Evolutionary conservation across 257 asterid genomes (phyloP).

Genomic region (Linderniella brevidens): DNA sequence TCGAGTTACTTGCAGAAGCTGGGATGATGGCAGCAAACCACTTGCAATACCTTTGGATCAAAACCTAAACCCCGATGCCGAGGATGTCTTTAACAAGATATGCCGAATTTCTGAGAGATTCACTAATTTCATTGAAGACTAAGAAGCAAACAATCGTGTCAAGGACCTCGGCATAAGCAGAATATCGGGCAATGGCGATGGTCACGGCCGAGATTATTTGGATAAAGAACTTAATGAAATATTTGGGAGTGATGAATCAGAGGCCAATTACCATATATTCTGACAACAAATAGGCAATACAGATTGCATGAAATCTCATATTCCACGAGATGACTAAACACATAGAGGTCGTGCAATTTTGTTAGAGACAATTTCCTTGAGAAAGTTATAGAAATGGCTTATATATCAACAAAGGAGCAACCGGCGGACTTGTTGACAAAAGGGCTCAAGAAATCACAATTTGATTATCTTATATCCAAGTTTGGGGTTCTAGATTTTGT

Average conservation of each 20-base stretch:
- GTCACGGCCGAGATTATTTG: background rate
- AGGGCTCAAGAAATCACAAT: background rate
- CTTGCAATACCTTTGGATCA: too few species aligned
- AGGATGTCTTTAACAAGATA: background rate
- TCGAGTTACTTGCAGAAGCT: too few species aligned
- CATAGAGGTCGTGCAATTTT: background rate
- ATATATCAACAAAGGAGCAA: too few species aligned
- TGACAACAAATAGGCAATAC: background rate
- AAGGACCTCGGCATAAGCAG: background rate
- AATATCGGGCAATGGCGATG: background rate
- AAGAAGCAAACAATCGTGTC: constrained; percentile 1
- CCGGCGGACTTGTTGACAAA: too few species aligned
- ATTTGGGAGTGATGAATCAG: too few species aligned
- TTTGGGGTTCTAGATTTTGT: too few species aligned
- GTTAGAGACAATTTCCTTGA: background rate
- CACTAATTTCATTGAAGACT: background rate
- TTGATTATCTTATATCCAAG: too few species aligned
- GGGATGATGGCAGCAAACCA: too few species aligned
- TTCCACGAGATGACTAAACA: constrained; percentile 2
- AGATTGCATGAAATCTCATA: background rate
- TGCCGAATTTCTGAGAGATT: background rate
- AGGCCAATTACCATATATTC: background rate
- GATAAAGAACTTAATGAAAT: too few species aligned
- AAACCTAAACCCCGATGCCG: background rate
- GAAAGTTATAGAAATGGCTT: too few species aligned